phyloP scores from a whole-genome alignment of 441 rosid species.

The Populus trichocarpa region DNA sequence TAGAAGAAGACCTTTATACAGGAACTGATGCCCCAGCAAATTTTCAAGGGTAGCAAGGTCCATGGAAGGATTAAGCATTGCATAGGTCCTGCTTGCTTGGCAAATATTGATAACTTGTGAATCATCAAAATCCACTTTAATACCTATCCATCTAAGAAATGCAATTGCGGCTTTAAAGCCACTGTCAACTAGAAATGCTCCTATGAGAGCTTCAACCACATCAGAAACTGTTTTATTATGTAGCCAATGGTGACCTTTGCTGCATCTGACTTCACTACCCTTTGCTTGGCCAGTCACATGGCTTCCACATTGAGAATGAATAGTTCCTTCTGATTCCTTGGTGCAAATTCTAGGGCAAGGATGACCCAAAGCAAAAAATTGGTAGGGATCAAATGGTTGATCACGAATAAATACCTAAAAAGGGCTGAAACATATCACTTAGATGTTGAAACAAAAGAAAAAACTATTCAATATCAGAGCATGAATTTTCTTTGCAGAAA shows the following conservation, averaged over 20 bases:
- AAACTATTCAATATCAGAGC: neutral
- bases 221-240: slow-evolving; percentile 89
- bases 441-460: neutral
- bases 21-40: slow-evolving; percentile 51
- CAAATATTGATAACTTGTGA: slow-evolving; percentile 54
- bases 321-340: slow-evolving; percentile 34
- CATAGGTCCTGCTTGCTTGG: slow-evolving; percentile 50
- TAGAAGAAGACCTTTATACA: slow-evolving; percentile 73
- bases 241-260: slow-evolving; percentile 83
- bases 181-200: slow-evolving; percentile 87
- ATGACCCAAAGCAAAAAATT: slow-evolving; percentile 78
- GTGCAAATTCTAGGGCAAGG: slow-evolving; percentile 70
- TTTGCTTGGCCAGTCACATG: slow-evolving; percentile 27
- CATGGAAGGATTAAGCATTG: slow-evolving; percentile 47
- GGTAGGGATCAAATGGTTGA: slow-evolving; percentile 75
- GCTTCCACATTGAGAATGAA: slow-evolving; percentile 42
- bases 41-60: slow-evolving; percentile 53
- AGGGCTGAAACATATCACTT: slow-evolving; percentile 3
- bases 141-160: slow-evolving; percentile 91
- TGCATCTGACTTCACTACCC: slow-evolving; percentile 61
- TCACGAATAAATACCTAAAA: slow-evolving; percentile 90
- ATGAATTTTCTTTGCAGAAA: neutral
- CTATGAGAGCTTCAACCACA: slow-evolving; percentile 91
- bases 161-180: slow-evolving; percentile 89
- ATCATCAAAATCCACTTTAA: slow-evolving; percentile 61